A percentile compares a stretch with the other conserved stretches of the same genome.
Evolutionary conservation across 257 asterid genomes (phyloP).

Genomic region (Mentha longifolia): DNA sequence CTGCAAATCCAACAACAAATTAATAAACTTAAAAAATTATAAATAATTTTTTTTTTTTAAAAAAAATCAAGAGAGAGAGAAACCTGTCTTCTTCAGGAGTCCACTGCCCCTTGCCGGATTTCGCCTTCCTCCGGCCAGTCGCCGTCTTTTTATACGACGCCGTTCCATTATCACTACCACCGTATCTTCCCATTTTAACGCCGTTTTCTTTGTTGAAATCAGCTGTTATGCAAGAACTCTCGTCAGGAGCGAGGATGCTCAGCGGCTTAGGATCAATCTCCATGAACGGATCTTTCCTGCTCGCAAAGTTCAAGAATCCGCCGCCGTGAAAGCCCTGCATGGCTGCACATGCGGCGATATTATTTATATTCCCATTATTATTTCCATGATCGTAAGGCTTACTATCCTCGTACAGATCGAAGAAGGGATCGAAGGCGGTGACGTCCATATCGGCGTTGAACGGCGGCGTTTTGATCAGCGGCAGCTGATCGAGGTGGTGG

Average conservation of each 20-base stretch:
- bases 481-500: slow-evolving; percentile 56
- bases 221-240: slow-evolving; percentile 59
- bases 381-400: slow-evolving; percentile 42
- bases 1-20: slow-evolving; percentile 45
- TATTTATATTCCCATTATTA: background rate
- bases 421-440: slow-evolving; percentile 51
- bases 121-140: slow-evolving; percentile 43
- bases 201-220: slow-evolving; percentile 35
- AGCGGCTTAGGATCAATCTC: slow-evolving; percentile 44
- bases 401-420: slow-evolving; percentile 39
- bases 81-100: slow-evolving; percentile 65
- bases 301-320: slow-evolving; percentile 31
- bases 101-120: slow-evolving; percentile 84
- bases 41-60: too few relatives aligned
- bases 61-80: background rate
- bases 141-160: slow-evolving; percentile 29
- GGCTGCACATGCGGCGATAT: background rate
- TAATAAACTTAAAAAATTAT: too few relatives aligned
- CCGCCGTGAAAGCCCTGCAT: slow-evolving; percentile 37
- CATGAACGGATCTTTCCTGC: slow-evolving; percentile 36
- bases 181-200: slow-evolving; percentile 20
- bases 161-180: slow-evolving; percentile 15
- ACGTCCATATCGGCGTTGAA: too few relatives aligned
- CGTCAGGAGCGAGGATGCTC: slow-evolving; percentile 48
- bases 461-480: too few relatives aligned